Evolutionary conservation across 1,284 basidiomycete species (phyloP).

Genomic region (Takashimella tepidaria): DNA sequence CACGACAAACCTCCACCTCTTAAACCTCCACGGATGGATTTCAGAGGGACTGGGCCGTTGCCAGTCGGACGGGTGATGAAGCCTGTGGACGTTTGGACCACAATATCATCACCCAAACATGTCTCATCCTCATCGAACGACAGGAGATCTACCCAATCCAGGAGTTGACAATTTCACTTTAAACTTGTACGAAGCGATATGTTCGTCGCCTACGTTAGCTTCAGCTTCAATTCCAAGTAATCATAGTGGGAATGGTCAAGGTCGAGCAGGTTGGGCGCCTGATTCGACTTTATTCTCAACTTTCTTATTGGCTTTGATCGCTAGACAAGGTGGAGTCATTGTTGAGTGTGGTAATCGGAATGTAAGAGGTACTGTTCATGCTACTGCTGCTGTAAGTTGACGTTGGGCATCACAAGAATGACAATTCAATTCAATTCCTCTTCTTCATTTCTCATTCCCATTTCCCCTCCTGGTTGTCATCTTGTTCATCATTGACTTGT

Average conservation of each 20-base stretch:
- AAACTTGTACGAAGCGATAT: neutral
- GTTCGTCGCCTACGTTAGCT: neutral
- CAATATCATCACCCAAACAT: no score
- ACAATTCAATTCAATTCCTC: no score
- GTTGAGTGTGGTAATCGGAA: constrained; percentile 20
- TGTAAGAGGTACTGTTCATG: neutral
- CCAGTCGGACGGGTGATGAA: no score
- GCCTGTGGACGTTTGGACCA: no score
- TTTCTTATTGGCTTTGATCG: constrained; percentile 30
- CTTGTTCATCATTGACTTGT: neutral
- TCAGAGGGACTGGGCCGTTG: no score
- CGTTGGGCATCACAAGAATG: no score
- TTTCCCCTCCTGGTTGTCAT: neutral
- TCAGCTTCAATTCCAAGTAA: neutral
- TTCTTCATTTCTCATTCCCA: no score
- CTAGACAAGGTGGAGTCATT: constrained; percentile 32
- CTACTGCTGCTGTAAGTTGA: constrained; percentile 3
- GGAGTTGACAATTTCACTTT: neutral
- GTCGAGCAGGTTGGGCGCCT: constrained; percentile 19
- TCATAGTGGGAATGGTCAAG: neutral
- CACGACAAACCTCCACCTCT: no score
- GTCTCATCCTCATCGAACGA: neutral
- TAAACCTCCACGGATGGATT: no score
- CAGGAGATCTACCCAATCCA: neutral
- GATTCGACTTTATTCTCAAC: constrained; percentile 31